Evolutionary conservation across 2,329 filamentous ascomycete genomes (phyloP).

Genomic region (Zasmidium cellare): DNA sequence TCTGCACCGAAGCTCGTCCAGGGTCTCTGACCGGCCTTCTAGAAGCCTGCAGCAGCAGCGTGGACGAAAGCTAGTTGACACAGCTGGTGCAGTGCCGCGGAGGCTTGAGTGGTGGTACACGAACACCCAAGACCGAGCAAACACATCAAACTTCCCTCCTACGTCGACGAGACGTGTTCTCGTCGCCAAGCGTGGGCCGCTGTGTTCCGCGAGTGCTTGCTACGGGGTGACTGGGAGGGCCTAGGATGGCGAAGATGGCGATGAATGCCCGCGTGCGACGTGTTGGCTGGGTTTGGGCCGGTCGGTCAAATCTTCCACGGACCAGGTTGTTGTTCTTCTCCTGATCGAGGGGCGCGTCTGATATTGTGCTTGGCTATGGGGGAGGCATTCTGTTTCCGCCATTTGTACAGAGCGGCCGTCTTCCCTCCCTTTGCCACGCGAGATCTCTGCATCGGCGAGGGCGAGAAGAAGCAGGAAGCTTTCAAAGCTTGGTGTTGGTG

Average conservation of each 20-base stretch:
- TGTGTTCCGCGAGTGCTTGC: not conserved
- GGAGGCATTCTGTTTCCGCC: not conserved
- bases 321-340: not conserved
- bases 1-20: not conserved
- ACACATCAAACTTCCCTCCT: not conserved
- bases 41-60: not conserved
- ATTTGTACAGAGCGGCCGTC: not conserved
- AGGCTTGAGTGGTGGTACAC: not conserved
- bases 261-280: not conserved
- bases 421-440: not conserved
- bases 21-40: not conserved
- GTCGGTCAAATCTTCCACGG: not conserved
- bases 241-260: not conserved
- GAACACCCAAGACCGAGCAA: not conserved
- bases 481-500: too few relatives aligned
- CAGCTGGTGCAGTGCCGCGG: not conserved
- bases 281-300: not conserved
- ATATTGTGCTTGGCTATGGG: not conserved
- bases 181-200: not conserved
- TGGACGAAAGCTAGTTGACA: not conserved
- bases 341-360: not conserved
- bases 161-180: not conserved
- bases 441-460: not conserved
- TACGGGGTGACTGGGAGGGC: not conserved
- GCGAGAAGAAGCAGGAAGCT: too few relatives aligned